Percentiles rank a stretch among this genome's conserved stretches.
phyloP scores from a whole-genome alignment of 805 yeast genomes.

The Schizosaccharomyces octosporus region DNA sequence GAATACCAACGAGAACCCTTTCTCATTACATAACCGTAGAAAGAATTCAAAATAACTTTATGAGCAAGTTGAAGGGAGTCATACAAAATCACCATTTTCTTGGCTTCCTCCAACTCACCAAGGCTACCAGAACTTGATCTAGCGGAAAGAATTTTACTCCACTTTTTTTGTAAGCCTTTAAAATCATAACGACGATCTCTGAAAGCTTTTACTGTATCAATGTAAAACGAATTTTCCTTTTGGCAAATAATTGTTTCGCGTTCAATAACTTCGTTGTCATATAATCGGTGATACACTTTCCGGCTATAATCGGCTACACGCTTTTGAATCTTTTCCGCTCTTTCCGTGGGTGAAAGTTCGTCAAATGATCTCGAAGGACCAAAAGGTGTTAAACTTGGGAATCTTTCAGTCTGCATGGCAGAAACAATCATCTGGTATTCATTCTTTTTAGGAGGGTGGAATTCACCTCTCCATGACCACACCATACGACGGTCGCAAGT shows the following conservation, averaged over 20 bases:
- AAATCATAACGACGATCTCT: conserved; percentile 91
- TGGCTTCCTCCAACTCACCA: conserved; percentile 60
- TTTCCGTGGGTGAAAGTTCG: conserved; percentile 53
- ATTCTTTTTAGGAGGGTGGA: conserved; percentile 66
- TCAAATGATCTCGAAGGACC: conserved; percentile 42
- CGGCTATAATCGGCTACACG: conserved; percentile 62
- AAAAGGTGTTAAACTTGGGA: conserved; percentile 36
- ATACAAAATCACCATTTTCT: conserved; percentile 76
- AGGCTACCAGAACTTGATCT: conserved; percentile 27
- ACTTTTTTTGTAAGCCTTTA: conserved; percentile 74
- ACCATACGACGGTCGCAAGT: conserved; percentile 72
- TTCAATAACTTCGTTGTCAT: conserved; percentile 60
- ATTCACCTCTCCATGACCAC: conserved; percentile 99
- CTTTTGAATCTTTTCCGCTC: conserved; percentile 48
- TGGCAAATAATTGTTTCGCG: conserved; percentile 90
- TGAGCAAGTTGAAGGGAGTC: conserved; percentile 93
- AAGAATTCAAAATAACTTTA: conserved; percentile 84
- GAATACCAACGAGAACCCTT: conserved; percentile 98
- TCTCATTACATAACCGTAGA: conserved; percentile 96
- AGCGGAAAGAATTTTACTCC: conserved; percentile 60
- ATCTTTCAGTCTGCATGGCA: conserved; percentile 53
- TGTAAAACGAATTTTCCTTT: conserved; percentile 91
- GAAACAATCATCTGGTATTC: conserved; percentile 78
- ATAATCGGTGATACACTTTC: conserved; percentile 60
- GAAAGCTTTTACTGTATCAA: conserved; percentile 76